phyloP scores from a whole-genome alignment of 495 filamentous ascomycete species.

The Talaromyces thailandensis region DNA sequence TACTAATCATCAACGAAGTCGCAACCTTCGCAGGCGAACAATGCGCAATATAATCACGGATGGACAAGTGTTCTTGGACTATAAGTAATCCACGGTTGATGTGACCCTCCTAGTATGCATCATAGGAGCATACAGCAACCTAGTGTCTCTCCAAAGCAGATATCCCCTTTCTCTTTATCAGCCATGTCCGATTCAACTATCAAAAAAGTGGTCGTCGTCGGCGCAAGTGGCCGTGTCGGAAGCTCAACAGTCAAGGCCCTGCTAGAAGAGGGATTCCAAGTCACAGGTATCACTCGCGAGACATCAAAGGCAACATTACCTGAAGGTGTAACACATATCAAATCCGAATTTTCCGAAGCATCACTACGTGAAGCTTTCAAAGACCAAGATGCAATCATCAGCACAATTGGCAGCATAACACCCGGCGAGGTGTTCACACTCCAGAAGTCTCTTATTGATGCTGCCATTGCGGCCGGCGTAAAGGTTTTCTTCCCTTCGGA shows the following conservation, averaged over 20 bases:
- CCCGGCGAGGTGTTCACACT: constrained; percentile 11
- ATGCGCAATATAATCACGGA: background rate
- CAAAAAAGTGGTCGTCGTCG: background rate
- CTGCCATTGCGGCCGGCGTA: constrained; percentile 48
- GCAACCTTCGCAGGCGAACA: background rate
- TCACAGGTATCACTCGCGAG: constrained; percentile 27
- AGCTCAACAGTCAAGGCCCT: constrained; percentile 45
- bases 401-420: constrained; percentile 15
- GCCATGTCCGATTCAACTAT: background rate
- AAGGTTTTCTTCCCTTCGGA: constrained; percentile 66
- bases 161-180: background rate
- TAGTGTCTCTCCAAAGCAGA: background rate
- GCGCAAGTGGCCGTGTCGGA: constrained; percentile 50
- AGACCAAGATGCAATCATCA: constrained; percentile 30
- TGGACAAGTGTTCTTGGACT: background rate
- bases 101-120: background rate
- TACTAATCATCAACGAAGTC: background rate
- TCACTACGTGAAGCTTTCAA: constrained; percentile 21
- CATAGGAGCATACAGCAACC: background rate
- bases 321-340: constrained; percentile 19
- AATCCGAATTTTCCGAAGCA: constrained; percentile 38
- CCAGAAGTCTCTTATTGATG: constrained; percentile 50
- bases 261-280: constrained; percentile 41
- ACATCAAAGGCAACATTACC: constrained; percentile 12
- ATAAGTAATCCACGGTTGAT: too few relatives aligned